Conservation (phyloP, 306 rosid species). For the Trifolium pratense region DNA sequence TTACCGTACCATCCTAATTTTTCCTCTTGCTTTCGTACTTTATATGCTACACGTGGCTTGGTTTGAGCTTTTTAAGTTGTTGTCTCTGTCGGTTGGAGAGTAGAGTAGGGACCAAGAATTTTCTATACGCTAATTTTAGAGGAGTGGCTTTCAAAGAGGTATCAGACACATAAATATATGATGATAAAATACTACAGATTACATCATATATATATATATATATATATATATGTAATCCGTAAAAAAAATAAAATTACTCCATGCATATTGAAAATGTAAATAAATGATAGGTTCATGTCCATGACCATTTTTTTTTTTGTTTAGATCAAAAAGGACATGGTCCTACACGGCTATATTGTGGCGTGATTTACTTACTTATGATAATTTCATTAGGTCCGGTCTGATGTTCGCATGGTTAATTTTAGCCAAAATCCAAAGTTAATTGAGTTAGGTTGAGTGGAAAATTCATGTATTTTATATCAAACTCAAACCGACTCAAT, state of each 20-base stretch:
- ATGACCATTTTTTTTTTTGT: neutral
- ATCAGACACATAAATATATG: neutral
- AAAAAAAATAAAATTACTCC: too few relatives aligned
- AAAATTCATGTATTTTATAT: too few relatives aligned
- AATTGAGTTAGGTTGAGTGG: too few relatives aligned
- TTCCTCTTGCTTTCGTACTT: neutral
- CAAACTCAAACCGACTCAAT: too few relatives aligned
- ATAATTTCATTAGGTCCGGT: too few relatives aligned
- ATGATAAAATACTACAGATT: too few relatives aligned
- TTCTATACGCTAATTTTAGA: neutral
- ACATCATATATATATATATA: too few relatives aligned
- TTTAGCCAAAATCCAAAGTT: too few relatives aligned
- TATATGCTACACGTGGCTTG: neutral
- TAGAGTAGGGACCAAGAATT: neutral
- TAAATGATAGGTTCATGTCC: neutral
- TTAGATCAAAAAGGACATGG: slow-evolving; percentile 1
- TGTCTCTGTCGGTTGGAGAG: slow-evolving; percentile 24
- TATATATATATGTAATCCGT: too few relatives aligned
- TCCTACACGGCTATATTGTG: slow-evolving; percentile 2
- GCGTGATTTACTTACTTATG: neutral
- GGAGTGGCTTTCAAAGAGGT: neutral
- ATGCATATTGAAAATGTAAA: neutral
- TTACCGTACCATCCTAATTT: too few relatives aligned
- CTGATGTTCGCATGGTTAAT: too few relatives aligned
- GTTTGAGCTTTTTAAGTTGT: neutral